phyloP scores from a whole-genome alignment of 768 basidiomycete species.

The Mycena floridula region DNA sequence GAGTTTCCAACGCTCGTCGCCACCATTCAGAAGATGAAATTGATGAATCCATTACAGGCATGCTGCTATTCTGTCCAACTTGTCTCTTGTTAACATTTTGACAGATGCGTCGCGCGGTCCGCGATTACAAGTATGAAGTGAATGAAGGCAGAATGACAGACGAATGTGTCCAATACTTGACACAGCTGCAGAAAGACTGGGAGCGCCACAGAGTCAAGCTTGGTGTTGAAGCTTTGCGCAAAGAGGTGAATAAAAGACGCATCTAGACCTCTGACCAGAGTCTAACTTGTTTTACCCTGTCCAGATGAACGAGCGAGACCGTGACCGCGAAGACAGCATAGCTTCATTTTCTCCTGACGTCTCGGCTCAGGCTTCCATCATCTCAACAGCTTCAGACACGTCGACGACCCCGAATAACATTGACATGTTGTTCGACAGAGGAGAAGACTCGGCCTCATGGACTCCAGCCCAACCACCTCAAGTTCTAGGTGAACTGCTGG shows the following conservation, averaged over 20 bases:
- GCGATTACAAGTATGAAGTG: constrained; percentile 92
- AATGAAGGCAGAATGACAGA: constrained; percentile 90
- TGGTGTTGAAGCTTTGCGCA: constrained; percentile 78
- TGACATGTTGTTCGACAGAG: constrained; percentile 75
- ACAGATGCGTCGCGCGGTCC: constrained; percentile 89
- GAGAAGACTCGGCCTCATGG: constrained; percentile 63
- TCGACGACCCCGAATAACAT: constrained; percentile 48
- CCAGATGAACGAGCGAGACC: constrained; percentile 67
- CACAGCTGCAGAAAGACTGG: constrained; percentile 96
- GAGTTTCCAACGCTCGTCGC: constrained; percentile 87
- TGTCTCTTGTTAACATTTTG: not conserved
- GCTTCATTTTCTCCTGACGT: constrained; percentile 42
- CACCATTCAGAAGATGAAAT: constrained; percentile 81
- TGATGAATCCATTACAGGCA: constrained; percentile 90
- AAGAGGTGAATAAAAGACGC: constrained; percentile 72
- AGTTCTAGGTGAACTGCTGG: constrained; percentile 84
- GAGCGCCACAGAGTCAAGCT: constrained; percentile 84
- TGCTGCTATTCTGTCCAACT: constrained; percentile 4
- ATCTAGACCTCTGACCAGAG: no score
- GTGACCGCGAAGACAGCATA: constrained; percentile 54
- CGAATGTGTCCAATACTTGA: constrained; percentile 91
- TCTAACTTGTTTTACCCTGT: no score
- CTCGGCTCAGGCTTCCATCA: constrained; percentile 23
- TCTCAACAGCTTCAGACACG: constrained; percentile 30
- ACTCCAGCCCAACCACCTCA: constrained; percentile 74